phyloP scores from a whole-genome alignment of 768 basidiomycete species.

The Agaricus bisporus region DNA sequence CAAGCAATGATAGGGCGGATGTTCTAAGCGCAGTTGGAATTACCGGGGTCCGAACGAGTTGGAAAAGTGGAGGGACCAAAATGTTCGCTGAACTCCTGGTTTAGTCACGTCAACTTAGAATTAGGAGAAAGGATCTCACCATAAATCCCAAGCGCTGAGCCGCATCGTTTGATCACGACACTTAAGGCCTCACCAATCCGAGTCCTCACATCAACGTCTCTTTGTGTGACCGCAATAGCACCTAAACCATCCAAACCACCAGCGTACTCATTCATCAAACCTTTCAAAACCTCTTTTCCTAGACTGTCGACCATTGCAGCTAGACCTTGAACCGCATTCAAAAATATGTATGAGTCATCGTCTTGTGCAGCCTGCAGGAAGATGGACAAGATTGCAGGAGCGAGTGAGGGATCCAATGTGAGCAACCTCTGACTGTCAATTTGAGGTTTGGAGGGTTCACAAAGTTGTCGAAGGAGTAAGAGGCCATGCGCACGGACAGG shows the following conservation, averaged over 20 bases:
- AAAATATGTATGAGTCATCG: conserved; percentile 92
- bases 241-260: conserved; percentile 45
- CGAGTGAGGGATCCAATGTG: conserved; percentile 49
- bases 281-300: conserved; percentile 65
- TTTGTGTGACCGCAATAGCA: conserved; percentile 37
- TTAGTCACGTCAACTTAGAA: not conserved
- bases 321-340: conserved; percentile 89
- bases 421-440: conserved; percentile 18
- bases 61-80: conserved; percentile 68
- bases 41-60: conserved; percentile 48
- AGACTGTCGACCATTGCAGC: conserved; percentile 77
- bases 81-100: conserved; percentile 45
- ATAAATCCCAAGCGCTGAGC: conserved; percentile 59
- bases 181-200: conserved; percentile 84
- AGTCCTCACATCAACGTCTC: conserved; percentile 68
- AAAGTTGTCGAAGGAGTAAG: conserved; percentile 72
- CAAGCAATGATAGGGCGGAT: conserved; percentile 56
- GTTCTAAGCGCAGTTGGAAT: conserved; percentile 71
- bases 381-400: conserved; percentile 81
- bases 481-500: conserved; percentile 94
- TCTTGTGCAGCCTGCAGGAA: conserved; percentile 84
- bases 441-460: conserved; percentile 30
- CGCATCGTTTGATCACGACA: conserved; percentile 69
- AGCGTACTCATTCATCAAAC: conserved; percentile 63
- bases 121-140: conserved; percentile 35